phyloP scores from a whole-genome alignment of 2,329 filamentous ascomycete species.

The Emergomyces pasteurianus region DNA sequence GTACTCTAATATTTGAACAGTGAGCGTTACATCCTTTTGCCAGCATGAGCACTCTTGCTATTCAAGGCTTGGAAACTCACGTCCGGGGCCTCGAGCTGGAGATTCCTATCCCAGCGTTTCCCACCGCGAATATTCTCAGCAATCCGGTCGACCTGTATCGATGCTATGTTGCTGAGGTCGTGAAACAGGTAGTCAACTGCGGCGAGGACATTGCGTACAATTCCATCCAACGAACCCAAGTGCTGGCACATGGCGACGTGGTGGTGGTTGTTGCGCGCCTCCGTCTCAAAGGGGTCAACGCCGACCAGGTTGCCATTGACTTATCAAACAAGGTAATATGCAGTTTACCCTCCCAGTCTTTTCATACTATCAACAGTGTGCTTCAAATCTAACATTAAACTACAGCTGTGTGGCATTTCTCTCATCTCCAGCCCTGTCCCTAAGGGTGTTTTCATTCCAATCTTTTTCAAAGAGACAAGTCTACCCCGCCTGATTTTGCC shows the following conservation, averaged over 20 bases:
- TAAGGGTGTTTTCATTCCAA: conserved; percentile 60
- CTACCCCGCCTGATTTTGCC: conserved; percentile 57
- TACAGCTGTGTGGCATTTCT: background rate
- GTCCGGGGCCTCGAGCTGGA: conserved; percentile 15
- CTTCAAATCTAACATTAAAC: background rate
- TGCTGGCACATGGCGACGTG: conserved; percentile 73
- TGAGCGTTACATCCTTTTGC: too few species aligned
- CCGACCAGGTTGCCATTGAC: background rate
- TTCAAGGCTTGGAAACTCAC: conserved; percentile 15
- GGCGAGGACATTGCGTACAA: conserved; percentile 60
- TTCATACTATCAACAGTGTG: background rate
- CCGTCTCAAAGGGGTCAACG: conserved; percentile 50
- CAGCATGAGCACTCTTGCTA: conserved; percentile 9
- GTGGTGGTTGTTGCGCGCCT: conserved; percentile 69
- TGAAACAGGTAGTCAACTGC: conserved; percentile 58
- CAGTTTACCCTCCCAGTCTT: background rate
- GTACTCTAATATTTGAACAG: too few species aligned
- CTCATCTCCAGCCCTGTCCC: conserved; percentile 11
- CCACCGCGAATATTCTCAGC: conserved; percentile 51
- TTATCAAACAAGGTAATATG: background rate
- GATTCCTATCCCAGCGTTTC: conserved; percentile 20
- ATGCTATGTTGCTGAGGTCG: conserved; percentile 58
- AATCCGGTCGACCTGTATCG: conserved; percentile 75
- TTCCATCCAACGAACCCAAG: conserved; percentile 64
- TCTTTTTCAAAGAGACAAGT: conserved; percentile 64